Conservation (phyloP, 345 rosid species). For the Excoecaria cochinchinensis region DNA sequence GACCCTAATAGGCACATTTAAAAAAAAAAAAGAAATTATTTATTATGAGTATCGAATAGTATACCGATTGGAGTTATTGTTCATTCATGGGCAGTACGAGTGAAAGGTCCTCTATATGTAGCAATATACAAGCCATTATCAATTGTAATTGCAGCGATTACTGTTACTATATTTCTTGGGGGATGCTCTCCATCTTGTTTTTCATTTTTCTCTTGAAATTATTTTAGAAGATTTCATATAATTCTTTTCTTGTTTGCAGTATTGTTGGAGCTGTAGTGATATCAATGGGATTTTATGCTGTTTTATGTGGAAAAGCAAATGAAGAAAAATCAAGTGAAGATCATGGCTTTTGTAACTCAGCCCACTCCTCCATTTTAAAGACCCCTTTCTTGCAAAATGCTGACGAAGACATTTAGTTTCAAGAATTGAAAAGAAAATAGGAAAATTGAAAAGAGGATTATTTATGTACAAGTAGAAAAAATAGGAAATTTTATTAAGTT, state of each 20-base stretch:
- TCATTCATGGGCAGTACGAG: constrained; percentile 14
- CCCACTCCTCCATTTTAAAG: constrained; percentile 32
- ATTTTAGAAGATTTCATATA: background rate
- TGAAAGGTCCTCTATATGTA: constrained; percentile 26
- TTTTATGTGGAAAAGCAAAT: constrained; percentile 79
- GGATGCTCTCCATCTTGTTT: constrained; percentile 30
- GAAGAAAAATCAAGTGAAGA: constrained; percentile 54
- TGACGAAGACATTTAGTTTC: constrained; percentile 28
- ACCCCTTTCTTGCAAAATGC: constrained; percentile 52
- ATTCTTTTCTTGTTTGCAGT: constrained; percentile 31
- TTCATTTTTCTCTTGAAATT: background rate
- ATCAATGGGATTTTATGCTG: constrained; percentile 69
- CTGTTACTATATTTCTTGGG: constrained; percentile 22
- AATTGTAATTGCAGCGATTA: constrained; percentile 24
- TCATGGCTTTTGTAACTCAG: background rate
- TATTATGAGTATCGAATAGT: too few species aligned
- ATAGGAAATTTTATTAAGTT: too few species aligned
- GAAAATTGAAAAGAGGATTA: too few species aligned
- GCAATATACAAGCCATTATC: constrained; percentile 33
- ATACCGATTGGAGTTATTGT: too few species aligned
- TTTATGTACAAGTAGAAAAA: too few species aligned
- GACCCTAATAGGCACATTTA: too few species aligned
- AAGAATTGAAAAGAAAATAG: too few species aligned
- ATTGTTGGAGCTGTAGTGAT: constrained; percentile 66
- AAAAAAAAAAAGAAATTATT: too few species aligned